Conservation (phyloP, 495 filamentous ascomycete genomes). For the Pyronema omphalodes region DNA sequence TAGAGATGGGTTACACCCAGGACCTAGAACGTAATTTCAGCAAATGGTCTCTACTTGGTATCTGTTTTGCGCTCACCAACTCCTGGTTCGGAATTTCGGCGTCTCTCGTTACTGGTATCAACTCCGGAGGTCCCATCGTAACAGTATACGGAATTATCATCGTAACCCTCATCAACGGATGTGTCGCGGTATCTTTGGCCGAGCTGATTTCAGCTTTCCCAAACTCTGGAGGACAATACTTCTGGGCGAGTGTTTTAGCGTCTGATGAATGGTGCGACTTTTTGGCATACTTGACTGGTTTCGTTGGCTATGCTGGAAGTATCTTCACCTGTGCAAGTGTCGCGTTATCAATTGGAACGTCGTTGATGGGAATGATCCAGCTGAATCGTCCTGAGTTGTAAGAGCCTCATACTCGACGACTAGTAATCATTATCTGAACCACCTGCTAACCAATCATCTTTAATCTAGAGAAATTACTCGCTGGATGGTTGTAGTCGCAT, state of each 20-base stretch:
- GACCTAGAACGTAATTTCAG: conserved; percentile 41
- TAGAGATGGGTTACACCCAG: conserved; percentile 42
- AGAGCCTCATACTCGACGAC: conserved; percentile 1
- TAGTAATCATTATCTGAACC: not conserved
- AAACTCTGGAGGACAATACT: conserved; percentile 47
- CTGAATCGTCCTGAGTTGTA: conserved; percentile 40
- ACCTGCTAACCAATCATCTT: not conserved
- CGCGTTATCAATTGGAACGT: conserved; percentile 35
- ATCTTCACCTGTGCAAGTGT: conserved; percentile 41
- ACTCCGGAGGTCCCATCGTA: conserved; percentile 39
- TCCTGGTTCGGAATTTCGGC: conserved; percentile 46
- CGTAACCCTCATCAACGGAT: conserved; percentile 35
- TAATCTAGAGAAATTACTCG: conserved; percentile 25
- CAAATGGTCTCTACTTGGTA: conserved; percentile 38
- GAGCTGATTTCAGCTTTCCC: conserved; percentile 42
- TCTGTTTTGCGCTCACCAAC: conserved; percentile 45
- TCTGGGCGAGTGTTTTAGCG: conserved; percentile 42
- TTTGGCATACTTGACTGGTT: conserved; percentile 38
- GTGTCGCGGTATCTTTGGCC: conserved; percentile 36
- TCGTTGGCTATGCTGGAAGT: conserved; percentile 39
- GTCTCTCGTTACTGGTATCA: conserved; percentile 41
- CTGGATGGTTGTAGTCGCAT: conserved; percentile 38
- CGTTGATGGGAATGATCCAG: conserved; percentile 39
- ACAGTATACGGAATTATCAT: conserved; percentile 43
- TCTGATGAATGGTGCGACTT: conserved; percentile 35